These are phyloP conservation scores for Aspergillus caelatus DNA, from an alignment of 2,329 filamentous ascomycete species.

Conservation along the genomic window DNA sequence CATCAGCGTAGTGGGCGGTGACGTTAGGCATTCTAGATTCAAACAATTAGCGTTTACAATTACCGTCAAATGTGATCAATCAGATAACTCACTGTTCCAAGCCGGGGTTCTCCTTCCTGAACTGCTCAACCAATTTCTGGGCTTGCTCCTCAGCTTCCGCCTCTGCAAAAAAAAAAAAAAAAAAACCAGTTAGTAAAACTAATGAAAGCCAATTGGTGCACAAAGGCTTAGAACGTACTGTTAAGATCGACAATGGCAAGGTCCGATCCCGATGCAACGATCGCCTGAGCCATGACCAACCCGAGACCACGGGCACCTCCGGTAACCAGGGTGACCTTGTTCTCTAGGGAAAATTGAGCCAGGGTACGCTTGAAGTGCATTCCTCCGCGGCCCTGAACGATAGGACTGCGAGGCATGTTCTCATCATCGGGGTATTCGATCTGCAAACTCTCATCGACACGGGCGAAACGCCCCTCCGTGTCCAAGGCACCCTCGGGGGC, in stretches of 20 bases:
- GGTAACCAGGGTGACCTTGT: slow-evolving; percentile 80
- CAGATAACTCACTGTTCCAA: slow-evolving; percentile 60
- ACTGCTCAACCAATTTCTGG: slow-evolving; percentile 70
- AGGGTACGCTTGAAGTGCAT: slow-evolving; percentile 84
- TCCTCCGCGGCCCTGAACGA: slow-evolving; percentile 75
- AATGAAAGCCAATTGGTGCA: neutral
- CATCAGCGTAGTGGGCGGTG: slow-evolving; percentile 88
- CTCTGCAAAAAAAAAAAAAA: no score
- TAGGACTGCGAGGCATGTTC: slow-evolving; percentile 70
- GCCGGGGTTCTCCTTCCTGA: slow-evolving; percentile 77
- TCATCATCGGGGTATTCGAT: slow-evolving; percentile 77
- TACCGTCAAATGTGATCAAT: neutral
- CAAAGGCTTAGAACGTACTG: slow-evolving; percentile 57
- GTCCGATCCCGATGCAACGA: slow-evolving; percentile 85
- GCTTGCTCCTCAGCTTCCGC: slow-evolving; percentile 83
- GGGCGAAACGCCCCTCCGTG: slow-evolving; percentile 71
- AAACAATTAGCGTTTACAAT: neutral
- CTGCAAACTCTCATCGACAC: slow-evolving; percentile 76
- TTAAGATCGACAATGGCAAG: slow-evolving; percentile 94
- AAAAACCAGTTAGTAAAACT: slow-evolving; percentile 5
- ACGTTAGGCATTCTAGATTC: slow-evolving; percentile 70
- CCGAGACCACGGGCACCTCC: slow-evolving; percentile 88
- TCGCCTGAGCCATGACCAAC: slow-evolving; percentile 88
- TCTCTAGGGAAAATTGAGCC: slow-evolving; percentile 82
- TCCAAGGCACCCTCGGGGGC: slow-evolving; percentile 35